Percentiles rank a stretch among this genome's conserved stretches.
phyloP scores from a whole-genome alignment of 192 early-diverging fungal species.

The Umbelopsis vinacea region DNA sequence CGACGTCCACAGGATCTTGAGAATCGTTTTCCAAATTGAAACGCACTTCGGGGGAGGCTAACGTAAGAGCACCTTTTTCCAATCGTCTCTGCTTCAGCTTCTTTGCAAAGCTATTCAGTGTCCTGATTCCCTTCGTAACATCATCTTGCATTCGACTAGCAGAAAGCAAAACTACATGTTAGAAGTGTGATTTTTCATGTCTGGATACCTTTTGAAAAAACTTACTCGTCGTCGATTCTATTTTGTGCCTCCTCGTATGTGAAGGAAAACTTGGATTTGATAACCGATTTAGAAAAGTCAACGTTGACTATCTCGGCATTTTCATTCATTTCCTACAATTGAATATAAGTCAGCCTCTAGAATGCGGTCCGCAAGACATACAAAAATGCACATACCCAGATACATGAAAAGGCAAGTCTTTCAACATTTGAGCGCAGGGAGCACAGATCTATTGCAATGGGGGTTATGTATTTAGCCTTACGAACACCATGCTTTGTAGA shows the following conservation, averaged over 20 bases:
- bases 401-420: conserved; percentile 90
- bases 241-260: conserved; percentile 95
- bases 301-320: conserved; percentile 70
- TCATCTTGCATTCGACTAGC: conserved; percentile 62
- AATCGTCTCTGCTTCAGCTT: conserved; percentile 80
- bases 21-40: conserved; percentile 91
- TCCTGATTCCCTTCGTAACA: conserved; percentile 71
- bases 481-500: no score
- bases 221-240: conserved; percentile 75
- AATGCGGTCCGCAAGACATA: not conserved
- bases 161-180: not conserved
- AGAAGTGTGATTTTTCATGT: no score
- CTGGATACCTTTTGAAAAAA: conserved; percentile 4
- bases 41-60: conserved; percentile 90
- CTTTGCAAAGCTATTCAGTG: conserved; percentile 80
- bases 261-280: conserved; percentile 89
- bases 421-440: conserved; percentile 87
- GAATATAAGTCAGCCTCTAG: conserved; percentile 8
- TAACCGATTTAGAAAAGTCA: conserved; percentile 89
- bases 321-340: conserved; percentile 60
- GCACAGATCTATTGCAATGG: conserved; percentile 58
- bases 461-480: no score
- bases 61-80: conserved; percentile 85
- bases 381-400: conserved; percentile 56
- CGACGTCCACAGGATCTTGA: conserved; percentile 92